These are phyloP conservation scores for Candida methanosorbosa DNA, from an alignment of 805 yeast genomes.

Conservation along the genomic window DNA sequence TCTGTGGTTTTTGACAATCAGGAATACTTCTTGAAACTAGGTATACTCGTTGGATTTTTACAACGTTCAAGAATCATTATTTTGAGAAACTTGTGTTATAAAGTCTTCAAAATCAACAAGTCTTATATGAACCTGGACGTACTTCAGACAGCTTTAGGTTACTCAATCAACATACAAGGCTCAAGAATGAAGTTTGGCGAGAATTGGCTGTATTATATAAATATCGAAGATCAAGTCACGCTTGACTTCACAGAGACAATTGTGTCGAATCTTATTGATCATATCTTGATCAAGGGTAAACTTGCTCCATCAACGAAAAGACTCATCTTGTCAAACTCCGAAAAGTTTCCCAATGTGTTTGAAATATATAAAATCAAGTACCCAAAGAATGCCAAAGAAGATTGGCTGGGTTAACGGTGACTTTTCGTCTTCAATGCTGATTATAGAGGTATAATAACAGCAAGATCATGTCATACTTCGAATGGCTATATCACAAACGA, in stretches of 20 bases:
- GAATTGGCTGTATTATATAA: slow-evolving; percentile 11
- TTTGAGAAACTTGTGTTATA: slow-evolving; percentile 31
- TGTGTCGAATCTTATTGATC: slow-evolving; percentile 42
- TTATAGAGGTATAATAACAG: too few species aligned
- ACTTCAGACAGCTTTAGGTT: slow-evolving; percentile 17
- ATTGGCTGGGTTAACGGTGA: too few species aligned
- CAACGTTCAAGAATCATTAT: slow-evolving; percentile 37
- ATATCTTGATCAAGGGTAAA: slow-evolving; percentile 45
- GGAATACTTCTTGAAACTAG: slow-evolving; percentile 27
- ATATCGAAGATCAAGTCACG: slow-evolving; percentile 14
- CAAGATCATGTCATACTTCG: too few species aligned
- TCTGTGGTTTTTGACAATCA: slow-evolving; percentile 24
- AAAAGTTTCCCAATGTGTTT: slow-evolving; percentile 19
- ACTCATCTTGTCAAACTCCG: slow-evolving; percentile 20
- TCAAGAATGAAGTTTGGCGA: slow-evolving; percentile 4
- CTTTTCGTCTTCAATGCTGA: too few species aligned
- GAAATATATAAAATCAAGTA: slow-evolving; percentile 12
- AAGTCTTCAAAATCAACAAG: slow-evolving; percentile 10
- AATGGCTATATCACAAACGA: too few species aligned
- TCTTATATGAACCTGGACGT: slow-evolving; percentile 9
- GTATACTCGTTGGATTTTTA: slow-evolving; percentile 33
- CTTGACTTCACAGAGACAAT: slow-evolving; percentile 41
- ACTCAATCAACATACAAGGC: slow-evolving; percentile 9
- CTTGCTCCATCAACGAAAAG: slow-evolving; percentile 18
- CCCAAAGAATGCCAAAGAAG: slow-evolving; percentile 14